phyloP scores from a whole-genome alignment of 306 rosid genomes.

The Phaseolus lunatus region DNA sequence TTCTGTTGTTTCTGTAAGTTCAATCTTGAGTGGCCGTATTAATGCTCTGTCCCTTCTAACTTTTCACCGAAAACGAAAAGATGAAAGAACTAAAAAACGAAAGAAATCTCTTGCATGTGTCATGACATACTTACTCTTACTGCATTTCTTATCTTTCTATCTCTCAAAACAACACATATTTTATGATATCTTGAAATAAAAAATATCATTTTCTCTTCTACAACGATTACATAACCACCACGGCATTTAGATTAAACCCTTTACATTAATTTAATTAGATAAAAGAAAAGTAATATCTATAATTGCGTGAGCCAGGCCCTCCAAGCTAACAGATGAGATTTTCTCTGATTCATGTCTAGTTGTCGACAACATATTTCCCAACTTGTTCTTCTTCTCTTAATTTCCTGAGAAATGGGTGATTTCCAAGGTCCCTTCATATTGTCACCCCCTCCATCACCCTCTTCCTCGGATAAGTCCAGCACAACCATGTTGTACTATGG shows the following conservation, averaged over 20 bases:
- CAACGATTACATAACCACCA: slow-evolving; percentile 53
- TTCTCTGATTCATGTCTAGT: slow-evolving; percentile 20
- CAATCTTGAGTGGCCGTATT: too few species aligned
- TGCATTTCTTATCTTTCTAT: slow-evolving; percentile 48
- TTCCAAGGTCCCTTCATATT: slow-evolving; percentile 24
- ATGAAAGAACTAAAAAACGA: neutral
- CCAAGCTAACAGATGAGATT: slow-evolving; percentile 16
- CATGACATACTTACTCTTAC: too few species aligned
- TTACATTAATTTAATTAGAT: slow-evolving; percentile 37
- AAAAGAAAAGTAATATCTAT: slow-evolving; percentile 1
- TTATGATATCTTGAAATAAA: neutral
- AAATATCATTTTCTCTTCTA: neutral
- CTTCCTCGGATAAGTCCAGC: slow-evolving; percentile 46
- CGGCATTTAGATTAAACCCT: slow-evolving; percentile 54
- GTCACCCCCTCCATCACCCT: slow-evolving; percentile 46
- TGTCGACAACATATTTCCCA: slow-evolving; percentile 29
- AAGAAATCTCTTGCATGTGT: neutral
- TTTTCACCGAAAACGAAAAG: neutral
- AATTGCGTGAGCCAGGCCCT: neutral
- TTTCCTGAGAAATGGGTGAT: slow-evolving; percentile 48
- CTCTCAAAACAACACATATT: slow-evolving; percentile 1
- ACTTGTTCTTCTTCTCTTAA: slow-evolving; percentile 3
- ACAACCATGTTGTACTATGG: slow-evolving; percentile 69
- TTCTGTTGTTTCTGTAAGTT: too few species aligned
- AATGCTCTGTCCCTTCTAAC: neutral